phyloP scores from a whole-genome alignment of 768 basidiomycete species.

The Antrodiella citrinella region DNA sequence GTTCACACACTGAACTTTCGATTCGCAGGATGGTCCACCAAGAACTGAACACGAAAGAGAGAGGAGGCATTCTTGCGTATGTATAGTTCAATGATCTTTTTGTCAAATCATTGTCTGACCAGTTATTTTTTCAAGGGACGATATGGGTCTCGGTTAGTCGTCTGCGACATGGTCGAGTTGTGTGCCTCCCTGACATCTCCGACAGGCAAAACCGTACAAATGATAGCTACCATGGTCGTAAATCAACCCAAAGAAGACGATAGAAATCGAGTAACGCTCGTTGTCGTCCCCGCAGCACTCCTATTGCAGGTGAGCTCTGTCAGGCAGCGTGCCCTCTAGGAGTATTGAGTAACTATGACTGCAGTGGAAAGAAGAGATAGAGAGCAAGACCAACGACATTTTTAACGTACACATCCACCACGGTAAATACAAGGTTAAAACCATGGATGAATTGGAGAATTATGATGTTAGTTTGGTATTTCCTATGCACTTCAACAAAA shows the following conservation, averaged over 20 bases:
- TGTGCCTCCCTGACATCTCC: conserved; percentile 2
- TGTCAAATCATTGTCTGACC: neutral
- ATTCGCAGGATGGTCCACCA: conserved; percentile 62
- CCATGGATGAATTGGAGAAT: conserved; percentile 26
- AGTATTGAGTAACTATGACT: neutral
- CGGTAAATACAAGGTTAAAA: conserved; percentile 60
- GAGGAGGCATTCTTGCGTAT: conserved; percentile 58
- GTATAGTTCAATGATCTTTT: conserved; percentile 14
- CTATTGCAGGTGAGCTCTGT: conserved; percentile 46
- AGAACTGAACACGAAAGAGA: conserved; percentile 37
- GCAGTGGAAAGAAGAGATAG: conserved; percentile 71
- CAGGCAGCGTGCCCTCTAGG: neutral
- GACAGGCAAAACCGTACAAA: conserved; percentile 64
- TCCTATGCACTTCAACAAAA: too few species aligned
- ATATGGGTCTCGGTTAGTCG: conserved; percentile 54
- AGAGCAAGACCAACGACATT: conserved; percentile 54
- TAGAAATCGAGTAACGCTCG: conserved; percentile 48
- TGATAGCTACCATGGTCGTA: conserved; percentile 71
- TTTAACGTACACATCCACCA: conserved; percentile 66
- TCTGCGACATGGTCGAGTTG: neutral
- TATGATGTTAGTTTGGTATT: too few species aligned
- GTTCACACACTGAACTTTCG: neutral
- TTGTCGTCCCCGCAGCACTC: conserved; percentile 72
- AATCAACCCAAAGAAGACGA: conserved; percentile 47
- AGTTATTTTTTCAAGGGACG: conserved; percentile 36